Base-by-base conservation (phyloP, 2,329 filamentous ascomycete genomes). In the Aureobasidium leucospermi region DNA sequence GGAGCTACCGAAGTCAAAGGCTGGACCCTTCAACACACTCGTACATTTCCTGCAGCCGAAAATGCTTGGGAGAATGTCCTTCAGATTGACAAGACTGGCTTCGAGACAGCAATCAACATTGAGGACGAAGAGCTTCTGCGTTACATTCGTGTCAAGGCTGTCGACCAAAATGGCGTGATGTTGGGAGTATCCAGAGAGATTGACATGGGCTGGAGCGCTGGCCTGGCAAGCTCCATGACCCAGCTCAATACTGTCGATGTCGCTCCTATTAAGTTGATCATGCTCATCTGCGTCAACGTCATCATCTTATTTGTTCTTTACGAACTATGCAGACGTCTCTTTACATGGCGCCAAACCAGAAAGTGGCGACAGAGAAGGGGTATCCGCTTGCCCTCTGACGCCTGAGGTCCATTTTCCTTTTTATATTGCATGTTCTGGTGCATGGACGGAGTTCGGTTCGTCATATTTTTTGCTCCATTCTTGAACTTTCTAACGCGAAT, bases 1-100 rank as follows among this genome's bases (percentile, higher is more conserved):
- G 67, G 67, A 16, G 67, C 67, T 5, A 69, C 67, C 0, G 65
- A 67, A 43, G 64, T 68, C 6, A 41, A 11, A 9, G 47, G 58
- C 8, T 68, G 64, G 65, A 42, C 63, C 10, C 45, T 68, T 1
- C 66, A 69, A 39, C 55, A 49, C 13, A 61, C 59, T 8, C n/a
- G 49, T n/a, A 38, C 42, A 6, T 52, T 16, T 3, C 29, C 42
- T 32, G 29, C 39, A 8, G 3, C 51, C 15, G 53, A 58, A 8
- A 60, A 60, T 8, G 60, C 39, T 11, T 68, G 67, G 67, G 53
- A 19, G 3, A 61, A 66, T 23, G 53, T 67, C 1, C 42, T 57
- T 8, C 58, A 58, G 11, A 55, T 59, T 4, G 41, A 55, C 2
- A 66, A 62, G 46, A 13, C 28, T 9, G 63, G 63, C 0, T 68